phyloP scores from a whole-genome alignment of 129 eudicot genomes.

The Lactuca saligna region DNA sequence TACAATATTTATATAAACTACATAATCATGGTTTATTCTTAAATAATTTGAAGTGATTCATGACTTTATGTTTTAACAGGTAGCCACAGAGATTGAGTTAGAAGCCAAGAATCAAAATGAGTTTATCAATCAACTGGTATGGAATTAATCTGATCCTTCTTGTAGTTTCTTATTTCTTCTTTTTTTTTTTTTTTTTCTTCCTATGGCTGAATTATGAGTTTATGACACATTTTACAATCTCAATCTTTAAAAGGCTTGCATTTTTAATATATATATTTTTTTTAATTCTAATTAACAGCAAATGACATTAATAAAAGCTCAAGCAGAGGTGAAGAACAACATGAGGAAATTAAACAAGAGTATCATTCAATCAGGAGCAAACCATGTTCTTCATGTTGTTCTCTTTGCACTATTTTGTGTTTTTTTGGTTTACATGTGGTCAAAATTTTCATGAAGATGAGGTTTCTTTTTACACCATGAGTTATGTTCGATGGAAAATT shows the following conservation, averaged over 20 bases:
- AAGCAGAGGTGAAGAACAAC: constrained; percentile 76
- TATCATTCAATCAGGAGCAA: constrained; percentile 58
- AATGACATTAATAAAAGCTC: constrained; percentile 75
- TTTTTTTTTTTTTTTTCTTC: too few species aligned
- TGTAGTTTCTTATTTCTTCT: too few species aligned
- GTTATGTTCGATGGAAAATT: too few species aligned
- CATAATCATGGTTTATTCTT: too few species aligned
- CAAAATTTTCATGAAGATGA: constrained; percentile 57
- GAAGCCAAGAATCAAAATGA: constrained; percentile 42
- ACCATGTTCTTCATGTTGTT: constrained; percentile 67
- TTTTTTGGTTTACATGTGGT: constrained; percentile 51
- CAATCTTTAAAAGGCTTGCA: too few species aligned
- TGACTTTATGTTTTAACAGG: constrained; percentile 40
- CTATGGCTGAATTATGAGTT: too few species aligned
- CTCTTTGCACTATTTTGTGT: constrained; percentile 63
- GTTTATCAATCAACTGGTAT: constrained; percentile 77
- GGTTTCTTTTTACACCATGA: too few species aligned
- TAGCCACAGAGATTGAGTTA: constrained; percentile 82
- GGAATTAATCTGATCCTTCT: too few species aligned
- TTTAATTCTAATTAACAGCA: constrained; percentile 38
- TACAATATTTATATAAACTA: background rate
- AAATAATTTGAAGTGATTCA: background rate
- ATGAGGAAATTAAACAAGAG: constrained; percentile 73
- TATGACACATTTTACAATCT: too few species aligned
- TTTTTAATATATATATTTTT: too few species aligned